Base-by-base conservation (phyloP, 257 asterid species). In the Pogostemon cablin region DNA sequence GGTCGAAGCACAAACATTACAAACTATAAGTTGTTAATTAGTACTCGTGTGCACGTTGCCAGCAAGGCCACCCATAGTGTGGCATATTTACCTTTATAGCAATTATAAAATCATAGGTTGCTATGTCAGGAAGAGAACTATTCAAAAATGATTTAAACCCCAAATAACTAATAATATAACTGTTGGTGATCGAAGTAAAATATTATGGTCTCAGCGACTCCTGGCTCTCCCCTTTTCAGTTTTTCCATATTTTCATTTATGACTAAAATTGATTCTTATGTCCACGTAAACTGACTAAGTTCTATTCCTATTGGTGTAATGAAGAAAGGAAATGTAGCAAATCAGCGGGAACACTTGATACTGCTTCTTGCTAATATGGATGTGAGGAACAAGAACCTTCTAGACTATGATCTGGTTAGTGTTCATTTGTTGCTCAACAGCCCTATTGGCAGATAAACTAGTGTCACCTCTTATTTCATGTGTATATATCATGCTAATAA, bases 291-390 rank as follows among this genome's bases (percentile, higher is more conserved):
- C 80, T 80, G 75, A 79, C 69, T 53, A 58, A 56, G 59, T 72
- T 59, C 68, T 77, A 44, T 75, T 72, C 77, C 10, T 47, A 38
- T 77, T 59, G 76, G 77, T 78, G 74, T 78, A 68, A 60, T 89
- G 80, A 80, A 95, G 99, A 91, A 91, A 88, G 98, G 96, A 80
- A 95, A 95, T 77, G 97, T 89, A 57, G 97, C 97, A 32, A 95
- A 95, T 83, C 99, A 95, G 81, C 83, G 99, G 73, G 99, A 95
- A 75, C 99, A 95, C 88, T 82, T 95, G 84, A 88, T 95, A 69
- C 80, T 95, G 86, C 86, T 95, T 76, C 90, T 95, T 71, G 98
- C 98, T 71, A 95, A 95, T 80, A 85, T 91, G 91, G 97, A 89
- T 77, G 86, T 81, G 67, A 82, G 98, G 83, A 85, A 86, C 40